phyloP scores from a whole-genome alignment of 2,329 filamentous ascomycete genomes.

The Fusarium floridanum region DNA sequence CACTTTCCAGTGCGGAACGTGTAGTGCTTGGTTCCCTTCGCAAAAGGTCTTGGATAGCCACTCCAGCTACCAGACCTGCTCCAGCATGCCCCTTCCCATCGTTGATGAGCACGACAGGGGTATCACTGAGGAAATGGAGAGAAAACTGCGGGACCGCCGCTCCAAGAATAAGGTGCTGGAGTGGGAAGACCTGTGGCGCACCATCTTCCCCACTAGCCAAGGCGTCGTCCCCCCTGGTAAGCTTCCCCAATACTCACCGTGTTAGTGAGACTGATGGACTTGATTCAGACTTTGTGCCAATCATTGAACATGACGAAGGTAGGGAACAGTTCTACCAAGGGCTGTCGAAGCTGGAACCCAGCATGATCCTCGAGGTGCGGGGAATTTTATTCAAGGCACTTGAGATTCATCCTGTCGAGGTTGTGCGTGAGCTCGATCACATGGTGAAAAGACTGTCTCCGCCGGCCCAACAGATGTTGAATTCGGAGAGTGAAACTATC shows the following conservation, averaged over 20 bases:
- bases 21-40: neutral
- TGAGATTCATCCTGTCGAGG: neutral
- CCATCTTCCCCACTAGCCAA: neutral
- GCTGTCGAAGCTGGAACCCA: neutral
- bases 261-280: neutral
- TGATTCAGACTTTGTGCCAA: neutral
- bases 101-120: neutral
- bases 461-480: neutral
- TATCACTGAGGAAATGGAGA: neutral
- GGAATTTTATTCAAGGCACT: no score
- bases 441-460: neutral
- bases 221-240: neutral
- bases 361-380: no score
- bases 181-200: neutral
- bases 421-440: neutral
- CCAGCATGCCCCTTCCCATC: fast-evolving
- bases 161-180: neutral
- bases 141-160: neutral
- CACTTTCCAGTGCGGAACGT: fast-evolving
- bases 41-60: neutral
- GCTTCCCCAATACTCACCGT: neutral
- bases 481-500: neutral
- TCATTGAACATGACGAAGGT: neutral
- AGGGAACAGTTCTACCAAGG: neutral
- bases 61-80: neutral